Conservation (phyloP, 1,284 basidiomycete species). For the Trametes versicolor region DNA sequence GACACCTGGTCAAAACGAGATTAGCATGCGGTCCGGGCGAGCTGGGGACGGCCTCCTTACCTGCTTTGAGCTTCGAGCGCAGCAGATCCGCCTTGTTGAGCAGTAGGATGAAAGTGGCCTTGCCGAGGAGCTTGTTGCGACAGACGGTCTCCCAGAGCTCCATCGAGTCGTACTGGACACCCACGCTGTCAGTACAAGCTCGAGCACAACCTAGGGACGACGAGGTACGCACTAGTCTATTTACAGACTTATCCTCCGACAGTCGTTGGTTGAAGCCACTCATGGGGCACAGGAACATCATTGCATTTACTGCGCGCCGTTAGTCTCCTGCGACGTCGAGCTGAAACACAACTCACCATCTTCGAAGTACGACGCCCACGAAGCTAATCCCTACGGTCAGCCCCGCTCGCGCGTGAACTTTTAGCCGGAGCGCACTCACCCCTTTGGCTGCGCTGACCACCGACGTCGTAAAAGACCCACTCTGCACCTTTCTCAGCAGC, state of each 20-base stretch:
- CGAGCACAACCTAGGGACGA: not conserved
- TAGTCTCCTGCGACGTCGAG: not conserved
- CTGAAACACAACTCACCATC: slow-evolving; percentile 52
- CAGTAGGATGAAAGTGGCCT: slow-evolving; percentile 64
- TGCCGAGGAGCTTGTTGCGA: slow-evolving; percentile 59
- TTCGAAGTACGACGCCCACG: slow-evolving; percentile 73
- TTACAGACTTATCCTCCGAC: slow-evolving; percentile 61
- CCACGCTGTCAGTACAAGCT: not conserved
- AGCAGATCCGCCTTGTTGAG: slow-evolving; percentile 72
- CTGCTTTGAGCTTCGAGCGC: slow-evolving; percentile 59
- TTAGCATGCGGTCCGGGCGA: not conserved
- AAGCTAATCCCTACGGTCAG: slow-evolving; percentile 46
- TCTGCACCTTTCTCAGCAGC: slow-evolving; percentile 51
- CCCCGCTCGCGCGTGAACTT: not conserved
- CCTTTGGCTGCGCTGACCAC: slow-evolving; percentile 63
- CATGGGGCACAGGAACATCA: slow-evolving; percentile 70
- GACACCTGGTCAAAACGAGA: slow-evolving; percentile 43
- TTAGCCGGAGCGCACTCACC: slow-evolving; percentile 45
- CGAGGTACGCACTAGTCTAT: slow-evolving; percentile 57
- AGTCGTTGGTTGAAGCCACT: slow-evolving; percentile 70
- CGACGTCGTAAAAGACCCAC: slow-evolving; percentile 73
- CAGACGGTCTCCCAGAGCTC: slow-evolving; percentile 68
- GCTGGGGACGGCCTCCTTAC: slow-evolving; percentile 5
- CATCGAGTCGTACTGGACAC: slow-evolving; percentile 59
- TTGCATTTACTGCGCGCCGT: slow-evolving; percentile 55